phyloP scores from a whole-genome alignment of 495 filamentous ascomycete genomes.

The Podospora australis region DNA sequence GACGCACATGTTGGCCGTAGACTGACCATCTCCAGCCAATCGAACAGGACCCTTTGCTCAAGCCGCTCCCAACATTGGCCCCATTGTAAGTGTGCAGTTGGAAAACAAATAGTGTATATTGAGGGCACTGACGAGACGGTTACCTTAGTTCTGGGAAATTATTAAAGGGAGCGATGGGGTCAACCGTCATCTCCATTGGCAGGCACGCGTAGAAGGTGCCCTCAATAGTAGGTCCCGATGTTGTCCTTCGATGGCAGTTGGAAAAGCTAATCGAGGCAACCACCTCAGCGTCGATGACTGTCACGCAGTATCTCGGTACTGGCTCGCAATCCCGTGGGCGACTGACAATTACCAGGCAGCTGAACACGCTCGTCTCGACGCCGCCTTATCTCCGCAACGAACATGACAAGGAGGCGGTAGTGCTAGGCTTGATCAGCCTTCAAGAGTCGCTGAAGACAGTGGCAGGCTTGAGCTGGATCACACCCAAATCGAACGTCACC shows the following conservation, averaged over 20 bases:
- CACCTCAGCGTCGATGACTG: constrained; percentile 43
- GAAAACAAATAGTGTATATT: neutral
- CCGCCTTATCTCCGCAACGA: constrained; percentile 44
- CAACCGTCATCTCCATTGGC: constrained; percentile 56
- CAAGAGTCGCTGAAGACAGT: constrained; percentile 46
- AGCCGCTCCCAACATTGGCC: constrained; percentile 58
- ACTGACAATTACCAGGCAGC: constrained; percentile 48
- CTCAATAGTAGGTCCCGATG: constrained; percentile 22
- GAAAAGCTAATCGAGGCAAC: neutral
- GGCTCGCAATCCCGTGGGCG: constrained; percentile 53
- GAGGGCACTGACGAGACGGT: neutral
- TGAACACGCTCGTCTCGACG: constrained; percentile 47
- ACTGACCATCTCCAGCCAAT: constrained; percentile 37
- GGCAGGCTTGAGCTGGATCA: constrained; percentile 45
- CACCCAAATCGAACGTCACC: constrained; percentile 45
- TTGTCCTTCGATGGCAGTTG: neutral
- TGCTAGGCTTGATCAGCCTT: constrained; percentile 52
- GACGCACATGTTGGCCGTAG: too few species aligned
- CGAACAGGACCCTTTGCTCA: constrained; percentile 58
- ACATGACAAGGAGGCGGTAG: constrained; percentile 42
- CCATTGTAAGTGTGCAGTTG: constrained; percentile 39
- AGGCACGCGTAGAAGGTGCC: constrained; percentile 51
- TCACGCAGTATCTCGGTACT: constrained; percentile 59
- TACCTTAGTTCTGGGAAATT: constrained; percentile 42
- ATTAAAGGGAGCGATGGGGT: constrained; percentile 54